Percentiles rank a stretch among this genome's conserved stretches.
Conservation (phyloP, 2,329 filamentous ascomycete species). For the Tolypocladium paradoxum region DNA sequence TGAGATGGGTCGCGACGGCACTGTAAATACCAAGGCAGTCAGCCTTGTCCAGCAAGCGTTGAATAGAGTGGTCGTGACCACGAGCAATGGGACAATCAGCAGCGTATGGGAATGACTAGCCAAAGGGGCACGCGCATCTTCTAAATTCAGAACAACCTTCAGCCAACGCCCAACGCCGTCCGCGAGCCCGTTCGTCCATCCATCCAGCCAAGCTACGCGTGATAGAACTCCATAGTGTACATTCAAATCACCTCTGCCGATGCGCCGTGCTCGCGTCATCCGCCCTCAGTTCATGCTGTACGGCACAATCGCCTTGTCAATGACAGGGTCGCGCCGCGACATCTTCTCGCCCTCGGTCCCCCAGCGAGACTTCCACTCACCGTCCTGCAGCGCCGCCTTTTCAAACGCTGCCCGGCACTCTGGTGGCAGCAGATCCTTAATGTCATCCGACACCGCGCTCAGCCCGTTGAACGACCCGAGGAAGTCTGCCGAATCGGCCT, state of each 20-base stretch:
- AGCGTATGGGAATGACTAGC: neutral
- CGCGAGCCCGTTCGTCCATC: neutral
- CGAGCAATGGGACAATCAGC: neutral
- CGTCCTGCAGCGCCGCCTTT: conserved; percentile 52
- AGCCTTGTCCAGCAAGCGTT: neutral
- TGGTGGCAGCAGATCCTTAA: conserved; percentile 53
- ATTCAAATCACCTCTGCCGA: neutral
- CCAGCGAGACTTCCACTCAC: conserved; percentile 66
- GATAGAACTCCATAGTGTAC: neutral
- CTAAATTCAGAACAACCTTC: neutral
- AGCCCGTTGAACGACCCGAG: conserved; percentile 49
- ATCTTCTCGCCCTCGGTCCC: conserved; percentile 51
- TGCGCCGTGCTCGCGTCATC: neutral
- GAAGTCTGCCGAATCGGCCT: conserved; percentile 33
- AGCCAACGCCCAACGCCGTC: neutral
- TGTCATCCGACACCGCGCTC: conserved; percentile 51
- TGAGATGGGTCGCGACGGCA: neutral
- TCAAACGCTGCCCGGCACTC: conserved; percentile 67
- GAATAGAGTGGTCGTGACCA: neutral
- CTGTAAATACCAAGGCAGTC: neutral
- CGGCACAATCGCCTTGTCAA: conserved; percentile 55
- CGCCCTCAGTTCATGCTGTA: conserved; percentile 31
- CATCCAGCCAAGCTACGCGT: neutral
- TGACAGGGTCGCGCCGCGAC: conserved; percentile 40
- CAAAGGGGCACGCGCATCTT: neutral